phyloP scores from a whole-genome alignment of 2,329 filamentous ascomycete genomes.

The Eutypa lata region DNA sequence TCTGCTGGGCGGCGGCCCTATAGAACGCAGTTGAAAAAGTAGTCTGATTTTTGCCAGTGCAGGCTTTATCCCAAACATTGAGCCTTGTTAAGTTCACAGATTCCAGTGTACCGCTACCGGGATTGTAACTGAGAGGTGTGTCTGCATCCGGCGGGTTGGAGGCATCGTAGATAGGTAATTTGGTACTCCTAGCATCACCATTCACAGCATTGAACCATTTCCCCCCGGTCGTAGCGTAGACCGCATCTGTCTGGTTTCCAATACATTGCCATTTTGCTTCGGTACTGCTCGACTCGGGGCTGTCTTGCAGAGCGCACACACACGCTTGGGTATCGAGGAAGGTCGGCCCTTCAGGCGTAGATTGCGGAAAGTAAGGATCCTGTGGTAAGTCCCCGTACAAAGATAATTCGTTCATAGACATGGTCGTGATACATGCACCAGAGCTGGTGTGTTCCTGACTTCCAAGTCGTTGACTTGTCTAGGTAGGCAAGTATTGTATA shows the following conservation, averaged over 20 bases:
- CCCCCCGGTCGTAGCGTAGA: slow-evolving; percentile 33
- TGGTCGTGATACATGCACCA: neutral
- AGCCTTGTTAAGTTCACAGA: slow-evolving; percentile 21
- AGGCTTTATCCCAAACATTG: slow-evolving; percentile 35
- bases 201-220: slow-evolving; percentile 39
- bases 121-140: slow-evolving; percentile 1
- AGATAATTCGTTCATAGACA: neutral
- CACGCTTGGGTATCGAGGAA: slow-evolving; percentile 38
- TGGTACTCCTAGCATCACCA: slow-evolving; percentile 13
- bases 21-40: slow-evolving; percentile 41
- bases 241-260: slow-evolving; percentile 39
- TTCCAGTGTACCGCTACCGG: neutral
- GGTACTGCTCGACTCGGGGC: slow-evolving; percentile 14
- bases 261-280: slow-evolving; percentile 41
- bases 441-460: neutral
- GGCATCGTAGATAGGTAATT: slow-evolving; percentile 31
- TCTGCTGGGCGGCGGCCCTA: slow-evolving; percentile 23
- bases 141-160: slow-evolving; percentile 33
- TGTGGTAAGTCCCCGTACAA: slow-evolving; percentile 22
- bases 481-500: neutral
- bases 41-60: slow-evolving; percentile 39
- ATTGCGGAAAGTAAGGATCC: slow-evolving; percentile 32
- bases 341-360: slow-evolving; percentile 24
- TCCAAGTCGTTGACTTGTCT: neutral
- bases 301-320: slow-evolving; percentile 31